phyloP scores from a whole-genome alignment of 2,329 filamentous ascomycete species.

The Penicillium sp. region DNA sequence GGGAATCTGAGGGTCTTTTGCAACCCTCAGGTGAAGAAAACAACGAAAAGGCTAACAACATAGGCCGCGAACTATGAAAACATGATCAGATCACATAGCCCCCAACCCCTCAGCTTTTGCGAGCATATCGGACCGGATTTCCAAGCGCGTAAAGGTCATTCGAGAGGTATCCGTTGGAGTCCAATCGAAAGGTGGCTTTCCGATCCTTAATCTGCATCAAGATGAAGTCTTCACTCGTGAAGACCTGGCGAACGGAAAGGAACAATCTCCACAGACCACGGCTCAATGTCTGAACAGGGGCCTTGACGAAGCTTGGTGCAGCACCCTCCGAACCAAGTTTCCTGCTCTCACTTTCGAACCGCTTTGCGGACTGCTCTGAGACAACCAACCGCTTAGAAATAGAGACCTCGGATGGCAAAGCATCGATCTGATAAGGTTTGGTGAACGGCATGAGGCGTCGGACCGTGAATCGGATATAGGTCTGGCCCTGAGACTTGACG shows the following conservation, averaged over 20 bases:
- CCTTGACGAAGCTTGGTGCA: constrained; percentile 37
- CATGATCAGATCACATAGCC: constrained; percentile 5
- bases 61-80: constrained; percentile 22
- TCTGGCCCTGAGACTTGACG: constrained; percentile 42
- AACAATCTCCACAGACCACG: constrained; percentile 37
- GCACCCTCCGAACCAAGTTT: constrained; percentile 16
- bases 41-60: too few species aligned
- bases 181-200: constrained; percentile 42
- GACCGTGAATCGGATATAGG: constrained; percentile 40
- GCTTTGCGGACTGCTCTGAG: constrained; percentile 28
- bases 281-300: constrained; percentile 37
- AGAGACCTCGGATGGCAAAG: constrained; percentile 37
- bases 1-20: background rate
- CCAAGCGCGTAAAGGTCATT: constrained; percentile 40
- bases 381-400: constrained; percentile 40
- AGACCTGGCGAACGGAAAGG: constrained; percentile 41
- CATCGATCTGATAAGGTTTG: constrained; percentile 40
- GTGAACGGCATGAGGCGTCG: constrained; percentile 43
- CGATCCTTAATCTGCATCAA: constrained; percentile 42
- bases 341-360: constrained; percentile 23
- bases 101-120: constrained; percentile 1
- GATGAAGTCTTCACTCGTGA: constrained; percentile 47
- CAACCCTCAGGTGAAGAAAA: background rate
- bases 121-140: constrained; percentile 20
- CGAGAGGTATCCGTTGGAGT: constrained; percentile 42